Evolutionary conservation across 495 filamentous ascomycete genomes (phyloP), one percentile per base, ranked within the genome.

Genomic region (Penicillium robsamsonii): DNA sequence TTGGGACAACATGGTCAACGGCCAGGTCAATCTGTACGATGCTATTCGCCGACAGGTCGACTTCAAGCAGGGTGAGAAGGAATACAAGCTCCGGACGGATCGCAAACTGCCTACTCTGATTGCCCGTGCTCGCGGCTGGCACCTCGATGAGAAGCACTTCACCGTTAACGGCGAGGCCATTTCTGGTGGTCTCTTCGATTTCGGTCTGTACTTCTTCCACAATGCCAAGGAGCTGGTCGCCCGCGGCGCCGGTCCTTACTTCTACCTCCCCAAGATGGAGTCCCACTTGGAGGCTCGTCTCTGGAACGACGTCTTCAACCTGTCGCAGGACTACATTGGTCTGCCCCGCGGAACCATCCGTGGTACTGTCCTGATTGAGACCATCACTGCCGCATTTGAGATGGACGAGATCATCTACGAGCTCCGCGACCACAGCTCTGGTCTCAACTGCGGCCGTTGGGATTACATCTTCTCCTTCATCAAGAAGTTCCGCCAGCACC

Each of bases 401-500:
- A 99, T 99, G 94, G 94, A 99, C 56, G 94, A 98, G 87, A 97
- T 98, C 75, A 97, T 99, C 74, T 99, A 96, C 78, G 94, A 99
- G 75, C 87, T 99, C 59, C 90, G 94, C 37, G 93, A 97, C 69
- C 94, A 99, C 80, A 91, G 86, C 74, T 88, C 94, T 11, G 94
- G 94, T 50, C 82, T 99, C 60, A 99, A 99, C 82, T 99, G 94
- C 75, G 94, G 94, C 48, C 88, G 94, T 48, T 99, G 94, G 94
- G 94, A 99, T 70, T 99, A 99, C 81, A 97, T 99, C 78, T 98
- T 99, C 81, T 93, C 87, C 72, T 90, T 94, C 68, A 99, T 99
- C 81, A 99, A 99, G 83, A 96, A 96, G 77, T 97, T 97, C 87
- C 89, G 95, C 64, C 84, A 96, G 61, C 92, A 96, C 79, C 78